Base-by-base conservation (phyloP, 2,329 filamentous ascomycete species). In the Reticulascus tulasneorum region DNA sequence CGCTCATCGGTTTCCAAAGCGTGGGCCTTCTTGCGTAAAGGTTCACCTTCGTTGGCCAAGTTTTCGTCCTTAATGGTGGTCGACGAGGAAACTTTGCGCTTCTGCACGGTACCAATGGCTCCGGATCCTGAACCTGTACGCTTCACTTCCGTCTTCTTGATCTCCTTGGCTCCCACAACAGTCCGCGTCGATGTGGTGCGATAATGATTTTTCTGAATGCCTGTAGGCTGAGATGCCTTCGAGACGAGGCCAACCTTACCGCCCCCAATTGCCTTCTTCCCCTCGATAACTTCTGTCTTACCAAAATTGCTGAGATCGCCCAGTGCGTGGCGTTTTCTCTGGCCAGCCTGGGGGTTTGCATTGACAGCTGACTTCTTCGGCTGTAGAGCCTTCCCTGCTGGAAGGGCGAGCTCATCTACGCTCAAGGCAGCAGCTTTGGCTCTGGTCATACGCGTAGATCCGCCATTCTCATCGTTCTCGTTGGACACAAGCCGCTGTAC, bases 261-360 rank as follows among this genome's bases (percentile, higher is more conserved):
- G 25, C 64, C 64, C n/a, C n/a, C n/a, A n/a, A n/a, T n/a, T 29
- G 71, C 66, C 73, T 94, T 95, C 73, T 94, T 94, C 49, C 74
- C 78, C 37, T 86, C 84, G 45, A 73, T 68, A 6, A 64, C 71
- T 35, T 86, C 85, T 30, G 75, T 75, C 63, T 96, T 97, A 52
- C 80, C 80, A 46, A 94, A 84, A 67, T 98, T 98, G 77, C 89
- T 97, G 51, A 96, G 85, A 69, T 98, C 93, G 40, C 86, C 89
- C 23, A 98, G 76, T 31, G 87, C 90, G 52, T 84, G 78, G 56
- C 93, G 87, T 69, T 86, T 93, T 56, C 84, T 77, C 38, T 62
- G 60, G 30, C 52, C 56, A 42, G 71, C 71, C 30, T 71, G 62
- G 52, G 71, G 62, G 33, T 69, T 66, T 38, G 61, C 59, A 48